Percentiles rank a stretch among this genome's conserved stretches.
These are phyloP conservation scores for Citrus cavaleriei DNA, from an alignment of 345 rosid genomes.

Conservation along the genomic window DNA sequence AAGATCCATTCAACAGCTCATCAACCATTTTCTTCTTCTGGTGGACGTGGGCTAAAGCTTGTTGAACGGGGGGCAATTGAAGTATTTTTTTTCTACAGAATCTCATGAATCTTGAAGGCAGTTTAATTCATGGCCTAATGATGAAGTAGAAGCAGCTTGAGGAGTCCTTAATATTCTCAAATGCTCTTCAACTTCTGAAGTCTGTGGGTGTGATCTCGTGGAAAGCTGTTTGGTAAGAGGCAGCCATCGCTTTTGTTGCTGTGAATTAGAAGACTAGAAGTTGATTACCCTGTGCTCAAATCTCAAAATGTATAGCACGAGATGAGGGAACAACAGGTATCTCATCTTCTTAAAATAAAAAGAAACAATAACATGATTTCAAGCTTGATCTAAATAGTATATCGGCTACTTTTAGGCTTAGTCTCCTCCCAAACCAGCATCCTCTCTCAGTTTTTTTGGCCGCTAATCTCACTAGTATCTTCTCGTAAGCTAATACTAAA, in stretches of 20 bases:
- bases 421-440: no score
- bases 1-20: slow-evolving; percentile 16
- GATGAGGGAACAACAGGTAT: slow-evolving; percentile 10
- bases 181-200: slow-evolving; percentile 31
- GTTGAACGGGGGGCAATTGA: slow-evolving; percentile 2
- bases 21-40: slow-evolving; percentile 4
- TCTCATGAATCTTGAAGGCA: slow-evolving; percentile 31
- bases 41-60: background rate
- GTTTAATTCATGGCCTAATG: slow-evolving; percentile 7
- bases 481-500: no score
- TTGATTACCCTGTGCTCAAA: no score
- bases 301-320: background rate
- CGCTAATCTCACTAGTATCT: no score
- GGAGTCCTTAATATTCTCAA: no score
- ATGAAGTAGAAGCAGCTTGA: background rate
- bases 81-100: slow-evolving; percentile 11
- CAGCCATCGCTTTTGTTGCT: background rate
- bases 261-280: no score
- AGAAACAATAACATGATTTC: background rate
- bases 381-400: background rate
- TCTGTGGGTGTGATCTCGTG: slow-evolving; percentile 34
- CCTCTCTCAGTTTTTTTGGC: no score
- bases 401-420: no score
- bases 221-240: slow-evolving; percentile 29
- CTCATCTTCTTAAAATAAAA: background rate